Evolutionary conservation across 2,329 filamentous ascomycete genomes (phyloP).

Genomic region (Xylaria arbuscula): DNA sequence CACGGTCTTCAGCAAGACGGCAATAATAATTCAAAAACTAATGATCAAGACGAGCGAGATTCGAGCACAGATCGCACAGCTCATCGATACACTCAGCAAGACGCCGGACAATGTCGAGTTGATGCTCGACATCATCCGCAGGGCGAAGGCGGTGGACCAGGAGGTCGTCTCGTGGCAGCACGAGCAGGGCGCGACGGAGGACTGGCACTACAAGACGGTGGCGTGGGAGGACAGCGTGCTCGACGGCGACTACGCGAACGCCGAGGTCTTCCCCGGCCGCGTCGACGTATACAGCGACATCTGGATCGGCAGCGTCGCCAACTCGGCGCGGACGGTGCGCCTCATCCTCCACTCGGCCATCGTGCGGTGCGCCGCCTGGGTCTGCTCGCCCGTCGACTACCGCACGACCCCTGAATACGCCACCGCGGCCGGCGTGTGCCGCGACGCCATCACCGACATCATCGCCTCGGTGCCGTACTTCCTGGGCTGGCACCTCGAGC

Average conservation of each 20-base stretch:
- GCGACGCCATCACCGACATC: conserved; percentile 67
- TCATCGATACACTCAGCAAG: conserved; percentile 60
- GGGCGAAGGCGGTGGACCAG: conserved; percentile 63
- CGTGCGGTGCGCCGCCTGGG: conserved; percentile 70
- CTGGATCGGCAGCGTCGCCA: conserved; percentile 69
- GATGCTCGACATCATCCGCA: conserved; percentile 63
- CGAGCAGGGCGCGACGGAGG: conserved; percentile 59
- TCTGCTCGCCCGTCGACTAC: conserved; percentile 70
- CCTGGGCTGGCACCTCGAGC: conserved; percentile 67
- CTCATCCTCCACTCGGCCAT: conserved; percentile 66
- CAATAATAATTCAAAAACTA: conserved; percentile 62
- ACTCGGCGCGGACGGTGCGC: conserved; percentile 64
- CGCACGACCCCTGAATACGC: conserved; percentile 72
- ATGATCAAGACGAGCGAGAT: conserved; percentile 66
- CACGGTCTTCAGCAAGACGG: conserved; percentile 61
- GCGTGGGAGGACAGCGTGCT: conserved; percentile 67
- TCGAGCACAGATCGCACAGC: conserved; percentile 63
- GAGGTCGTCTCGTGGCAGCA: conserved; percentile 64
- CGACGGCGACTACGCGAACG: conserved; percentile 62
- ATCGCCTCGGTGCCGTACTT: conserved; percentile 71
- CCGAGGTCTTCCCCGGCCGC: conserved; percentile 69
- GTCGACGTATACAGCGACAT: conserved; percentile 70
- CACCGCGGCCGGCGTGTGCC: conserved; percentile 62
- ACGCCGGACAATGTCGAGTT: conserved; percentile 62
- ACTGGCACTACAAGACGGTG: conserved; percentile 64